Conservation (phyloP, 1,139 yeast species). For the Pneumocystis sp. region DNA sequence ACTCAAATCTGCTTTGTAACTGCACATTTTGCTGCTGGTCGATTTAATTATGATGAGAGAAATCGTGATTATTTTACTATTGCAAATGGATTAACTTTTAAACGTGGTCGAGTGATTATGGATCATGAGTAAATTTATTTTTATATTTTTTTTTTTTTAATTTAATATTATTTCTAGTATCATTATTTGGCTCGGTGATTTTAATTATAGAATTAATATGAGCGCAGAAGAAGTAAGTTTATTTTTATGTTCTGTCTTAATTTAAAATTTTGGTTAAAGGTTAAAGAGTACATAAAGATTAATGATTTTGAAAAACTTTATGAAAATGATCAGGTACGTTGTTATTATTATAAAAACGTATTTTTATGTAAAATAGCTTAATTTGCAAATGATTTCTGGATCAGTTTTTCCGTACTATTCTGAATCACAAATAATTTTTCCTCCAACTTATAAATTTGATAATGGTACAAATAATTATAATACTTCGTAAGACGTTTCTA, state of each 20-base stretch:
- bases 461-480: conserved; percentile 75
- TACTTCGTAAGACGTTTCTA: conserved; percentile 6
- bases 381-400: conserved; percentile 67
- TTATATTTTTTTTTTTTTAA: background rate
- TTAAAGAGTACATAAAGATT: conserved; percentile 39
- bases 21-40: conserved; percentile 91
- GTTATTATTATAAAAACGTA: background rate
- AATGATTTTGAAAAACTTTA: conserved; percentile 38
- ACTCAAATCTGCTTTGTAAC: conserved; percentile 74
- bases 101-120: conserved; percentile 49
- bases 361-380: conserved; percentile 26
- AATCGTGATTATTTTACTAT: conserved; percentile 77
- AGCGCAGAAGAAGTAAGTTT: conserved; percentile 47
- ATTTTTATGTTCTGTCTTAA: background rate
- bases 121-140: conserved; percentile 45
- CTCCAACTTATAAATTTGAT: conserved; percentile 89
- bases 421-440: conserved; percentile 64
- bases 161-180: conserved; percentile 21
- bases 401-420: conserved; percentile 71
- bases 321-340: conserved; percentile 47
- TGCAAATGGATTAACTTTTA: conserved; percentile 59
- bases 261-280: background rate
- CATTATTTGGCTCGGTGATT: conserved; percentile 89
- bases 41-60: conserved; percentile 68
- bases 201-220: conserved; percentile 68